These are phyloP conservation scores for Candida maesae DNA, from an alignment of 805 yeast genomes.

Conservation along the genomic window DNA sequence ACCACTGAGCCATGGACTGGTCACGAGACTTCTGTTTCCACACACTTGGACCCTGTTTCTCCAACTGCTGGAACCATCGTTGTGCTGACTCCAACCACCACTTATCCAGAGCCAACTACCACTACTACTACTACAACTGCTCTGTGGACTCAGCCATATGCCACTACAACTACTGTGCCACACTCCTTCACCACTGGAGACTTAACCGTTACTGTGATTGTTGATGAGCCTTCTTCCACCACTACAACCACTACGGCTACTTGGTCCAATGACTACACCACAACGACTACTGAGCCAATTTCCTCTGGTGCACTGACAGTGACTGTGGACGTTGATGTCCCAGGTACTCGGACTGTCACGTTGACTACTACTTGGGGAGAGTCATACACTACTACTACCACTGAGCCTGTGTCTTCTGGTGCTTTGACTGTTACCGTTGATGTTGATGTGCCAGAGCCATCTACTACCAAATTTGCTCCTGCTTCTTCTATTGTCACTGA, in stretches of 20 bases:
- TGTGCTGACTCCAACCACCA: conserved; percentile 16
- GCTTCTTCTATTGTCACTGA: too few species aligned
- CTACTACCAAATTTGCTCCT: neutral
- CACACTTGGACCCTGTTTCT: conserved; percentile 9
- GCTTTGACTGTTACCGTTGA: conserved; percentile 12
- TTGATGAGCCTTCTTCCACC: conserved; percentile 1
- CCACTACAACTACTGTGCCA: conserved; percentile 11
- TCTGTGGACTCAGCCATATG: conserved; percentile 2
- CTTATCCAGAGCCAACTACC: conserved; percentile 8
- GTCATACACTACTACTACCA: conserved; percentile 8
- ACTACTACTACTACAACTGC: conserved; percentile 3
- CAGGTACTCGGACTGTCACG: conserved; percentile 1
- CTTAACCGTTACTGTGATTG: conserved; percentile 6
- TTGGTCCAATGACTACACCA: conserved; percentile 6
- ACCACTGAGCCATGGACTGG: conserved; percentile 21
- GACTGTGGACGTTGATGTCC: conserved; percentile 13
- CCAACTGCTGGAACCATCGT: conserved; percentile 20
- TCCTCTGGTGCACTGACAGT: conserved; percentile 11
- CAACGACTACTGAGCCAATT: conserved; percentile 10
- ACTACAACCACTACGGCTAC: conserved; percentile 6
- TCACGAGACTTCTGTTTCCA: conserved; percentile 16
- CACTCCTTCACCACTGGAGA: conserved; percentile 10
- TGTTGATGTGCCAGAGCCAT: conserved; percentile 11
- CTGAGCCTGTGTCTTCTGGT: conserved; percentile 8
- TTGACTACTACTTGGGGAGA: conserved; percentile 4